Conservation (phyloP, 2,329 filamentous ascomycete genomes). For the Teratosphaeria zuluensis region DNA sequence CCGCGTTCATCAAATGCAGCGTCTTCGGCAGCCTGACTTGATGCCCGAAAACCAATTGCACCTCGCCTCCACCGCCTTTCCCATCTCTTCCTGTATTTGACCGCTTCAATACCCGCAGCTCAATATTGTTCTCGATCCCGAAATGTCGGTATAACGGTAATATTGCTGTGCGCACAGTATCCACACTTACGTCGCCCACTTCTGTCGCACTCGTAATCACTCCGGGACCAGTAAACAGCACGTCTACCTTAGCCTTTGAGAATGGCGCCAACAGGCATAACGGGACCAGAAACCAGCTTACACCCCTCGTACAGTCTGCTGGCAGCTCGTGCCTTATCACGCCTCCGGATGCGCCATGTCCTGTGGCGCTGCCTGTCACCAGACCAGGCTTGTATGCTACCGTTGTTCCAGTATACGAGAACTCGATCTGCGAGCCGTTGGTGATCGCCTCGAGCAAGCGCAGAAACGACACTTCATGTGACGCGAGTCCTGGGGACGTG, state of each 20-base stretch:
- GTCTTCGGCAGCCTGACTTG: slow-evolving; percentile 92
- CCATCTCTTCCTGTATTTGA: slow-evolving; percentile 69
- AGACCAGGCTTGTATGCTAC: slow-evolving; percentile 86
- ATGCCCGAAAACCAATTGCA: slow-evolving; percentile 88
- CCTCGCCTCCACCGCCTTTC: slow-evolving; percentile 74
- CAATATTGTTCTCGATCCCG: slow-evolving; percentile 77
- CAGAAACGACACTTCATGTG: slow-evolving; percentile 90
- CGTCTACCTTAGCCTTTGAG: slow-evolving; percentile 80
- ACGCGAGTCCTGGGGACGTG: slow-evolving; percentile 77
- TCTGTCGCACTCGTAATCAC: slow-evolving; percentile 85
- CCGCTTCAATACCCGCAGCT: slow-evolving; percentile 69
- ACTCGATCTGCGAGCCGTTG: slow-evolving; percentile 90
- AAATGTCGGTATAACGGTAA: slow-evolving; percentile 84
- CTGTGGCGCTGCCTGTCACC: slow-evolving; percentile 74
- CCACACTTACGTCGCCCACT: slow-evolving; percentile 77
- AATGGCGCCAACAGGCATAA: slow-evolving; percentile 88
- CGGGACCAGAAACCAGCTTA: slow-evolving; percentile 86
- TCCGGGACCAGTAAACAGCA: slow-evolving; percentile 79
- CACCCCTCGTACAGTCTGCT: slow-evolving; percentile 64
- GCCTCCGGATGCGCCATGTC: slow-evolving; percentile 59
- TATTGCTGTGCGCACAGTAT: slow-evolving; percentile 87
- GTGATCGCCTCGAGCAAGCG: slow-evolving; percentile 90
- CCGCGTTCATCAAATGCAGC: slow-evolving; percentile 74
- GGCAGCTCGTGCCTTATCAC: slow-evolving; percentile 75
- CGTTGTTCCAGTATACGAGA: slow-evolving; percentile 91